Conservation (phyloP, 2,329 filamentous ascomycete species). For the Sarocladiaceae sp. region DNA sequence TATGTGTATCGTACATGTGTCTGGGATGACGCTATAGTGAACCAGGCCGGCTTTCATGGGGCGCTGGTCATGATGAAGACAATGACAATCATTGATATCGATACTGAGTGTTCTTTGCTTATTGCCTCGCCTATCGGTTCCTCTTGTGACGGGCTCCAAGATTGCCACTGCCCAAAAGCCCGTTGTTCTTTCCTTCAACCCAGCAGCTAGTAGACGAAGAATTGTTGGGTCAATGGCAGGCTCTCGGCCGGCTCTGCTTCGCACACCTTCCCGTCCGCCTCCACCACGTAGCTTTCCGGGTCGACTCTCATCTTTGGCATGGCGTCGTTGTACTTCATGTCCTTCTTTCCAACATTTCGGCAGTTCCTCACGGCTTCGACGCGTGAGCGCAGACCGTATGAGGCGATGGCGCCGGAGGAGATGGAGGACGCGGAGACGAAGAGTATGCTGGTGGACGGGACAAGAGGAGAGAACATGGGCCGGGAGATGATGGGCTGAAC, state of each 20-base stretch:
- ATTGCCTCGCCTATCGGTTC: background rate
- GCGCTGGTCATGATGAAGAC: conserved; percentile 6
- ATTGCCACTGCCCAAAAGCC: no score
- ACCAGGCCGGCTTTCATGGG: background rate
- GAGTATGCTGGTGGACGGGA: conserved; percentile 67
- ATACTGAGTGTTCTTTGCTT: no score
- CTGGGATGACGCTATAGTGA: no score
- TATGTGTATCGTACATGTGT: no score
- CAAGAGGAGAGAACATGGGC: conserved; percentile 75
- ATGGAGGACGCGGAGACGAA: conserved; percentile 77
- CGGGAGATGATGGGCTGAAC: conserved; percentile 78
- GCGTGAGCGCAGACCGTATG: conserved; percentile 71
- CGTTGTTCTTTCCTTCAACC: conserved; percentile 3
- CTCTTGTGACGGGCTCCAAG: background rate
- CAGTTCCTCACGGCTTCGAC: conserved; percentile 75
- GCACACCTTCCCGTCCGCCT: conserved; percentile 73
- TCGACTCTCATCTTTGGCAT: conserved; percentile 89
- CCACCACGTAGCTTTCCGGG: conserved; percentile 81
- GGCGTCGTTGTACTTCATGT: conserved; percentile 84
- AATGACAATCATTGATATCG: conserved; percentile 10
- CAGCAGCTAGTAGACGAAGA: conserved; percentile 61
- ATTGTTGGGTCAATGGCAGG: conserved; percentile 71
- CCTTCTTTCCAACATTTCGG: conserved; percentile 67
- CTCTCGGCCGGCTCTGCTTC: conserved; percentile 63
- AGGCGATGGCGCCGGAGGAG: conserved; percentile 56